phyloP scores from a whole-genome alignment of 2,329 filamentous ascomycete genomes.

The Cladophialophora bantiana region DNA sequence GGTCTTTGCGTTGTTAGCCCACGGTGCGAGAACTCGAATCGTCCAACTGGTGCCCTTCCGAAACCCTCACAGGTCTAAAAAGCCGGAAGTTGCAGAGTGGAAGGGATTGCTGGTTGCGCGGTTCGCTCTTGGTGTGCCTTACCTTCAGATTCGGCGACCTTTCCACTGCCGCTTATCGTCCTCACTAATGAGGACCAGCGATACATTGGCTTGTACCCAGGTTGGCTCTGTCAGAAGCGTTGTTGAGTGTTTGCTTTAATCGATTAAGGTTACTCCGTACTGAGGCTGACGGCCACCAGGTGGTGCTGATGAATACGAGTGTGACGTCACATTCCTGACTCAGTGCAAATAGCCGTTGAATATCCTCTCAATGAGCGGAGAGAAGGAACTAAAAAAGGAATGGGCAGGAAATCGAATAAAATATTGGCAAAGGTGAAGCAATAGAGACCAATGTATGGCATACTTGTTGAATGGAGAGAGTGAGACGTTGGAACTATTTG shows the following conservation, averaged over 20 bases:
- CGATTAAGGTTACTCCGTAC: neutral
- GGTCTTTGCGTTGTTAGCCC: constrained; percentile 9
- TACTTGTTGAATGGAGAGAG: neutral
- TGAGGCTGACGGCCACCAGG: neutral
- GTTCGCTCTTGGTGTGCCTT: neutral
- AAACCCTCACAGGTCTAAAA: neutral
- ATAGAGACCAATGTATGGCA: neutral
- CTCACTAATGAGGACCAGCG: constrained; percentile 19
- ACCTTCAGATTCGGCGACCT: constrained; percentile 10
- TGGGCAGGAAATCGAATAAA: constrained; percentile 63
- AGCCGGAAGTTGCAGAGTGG: neutral
- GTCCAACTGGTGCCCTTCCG: neutral
- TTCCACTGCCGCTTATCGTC: constrained; percentile 14
- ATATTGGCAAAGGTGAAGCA: constrained; percentile 71
- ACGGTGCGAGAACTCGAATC: neutral
- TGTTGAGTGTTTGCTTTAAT: neutral
- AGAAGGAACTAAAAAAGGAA: constrained; percentile 76
- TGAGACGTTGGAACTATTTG: constrained; percentile 85
- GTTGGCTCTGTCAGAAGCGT: neutral
- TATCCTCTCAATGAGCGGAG: constrained; percentile 30
- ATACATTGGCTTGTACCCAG: neutral
- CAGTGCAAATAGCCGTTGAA: constrained; percentile 24
- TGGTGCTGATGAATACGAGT: neutral
- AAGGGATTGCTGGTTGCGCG: neutral
- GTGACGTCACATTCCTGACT: constrained; percentile 18